phyloP scores from a whole-genome alignment of 2,329 filamentous ascomycete species.

The Clonostachys byssicola region DNA sequence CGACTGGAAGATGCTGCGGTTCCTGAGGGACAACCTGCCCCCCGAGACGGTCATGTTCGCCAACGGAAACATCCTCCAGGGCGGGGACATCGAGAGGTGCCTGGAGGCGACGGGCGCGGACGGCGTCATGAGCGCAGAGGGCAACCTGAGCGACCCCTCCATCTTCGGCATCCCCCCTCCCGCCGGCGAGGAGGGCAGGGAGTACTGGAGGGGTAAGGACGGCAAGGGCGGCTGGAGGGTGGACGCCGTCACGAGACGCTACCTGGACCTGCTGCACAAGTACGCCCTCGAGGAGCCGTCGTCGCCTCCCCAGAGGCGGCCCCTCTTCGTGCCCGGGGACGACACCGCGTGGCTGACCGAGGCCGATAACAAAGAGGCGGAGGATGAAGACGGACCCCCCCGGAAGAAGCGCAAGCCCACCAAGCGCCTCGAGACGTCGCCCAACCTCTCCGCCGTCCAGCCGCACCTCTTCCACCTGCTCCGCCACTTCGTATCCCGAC shows the following conservation, averaged over 20 bases:
- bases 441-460: conserved; percentile 78
- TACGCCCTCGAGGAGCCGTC: conserved; percentile 58
- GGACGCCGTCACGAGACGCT: conserved; percentile 82
- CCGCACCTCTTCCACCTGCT: conserved; percentile 91
- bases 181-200: conserved; percentile 61
- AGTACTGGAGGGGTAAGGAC: conserved; percentile 81
- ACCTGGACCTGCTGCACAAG: conserved; percentile 84
- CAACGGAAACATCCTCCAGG: conserved; percentile 88
- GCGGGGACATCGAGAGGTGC: conserved; percentile 73
- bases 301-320: conserved; percentile 61
- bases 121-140: conserved; percentile 93
- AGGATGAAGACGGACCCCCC: conserved; percentile 39
- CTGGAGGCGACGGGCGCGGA: conserved; percentile 83
- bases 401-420: conserved; percentile 45
- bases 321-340: conserved; percentile 68
- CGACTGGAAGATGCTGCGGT: conserved; percentile 84
- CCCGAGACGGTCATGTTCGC: conserved; percentile 90
- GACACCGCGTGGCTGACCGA: conserved; percentile 37
- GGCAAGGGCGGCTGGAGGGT: conserved; percentile 83
- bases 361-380: neutral
- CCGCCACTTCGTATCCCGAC: conserved; percentile 71
- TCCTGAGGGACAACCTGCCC: conserved; percentile 78
- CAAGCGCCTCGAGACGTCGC: conserved; percentile 24
- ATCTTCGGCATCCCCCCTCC: conserved; percentile 73
- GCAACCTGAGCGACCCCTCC: conserved; percentile 85